Conservation (phyloP, 768 basidiomycete species). For the Coprinopsis marcescibilis region DNA sequence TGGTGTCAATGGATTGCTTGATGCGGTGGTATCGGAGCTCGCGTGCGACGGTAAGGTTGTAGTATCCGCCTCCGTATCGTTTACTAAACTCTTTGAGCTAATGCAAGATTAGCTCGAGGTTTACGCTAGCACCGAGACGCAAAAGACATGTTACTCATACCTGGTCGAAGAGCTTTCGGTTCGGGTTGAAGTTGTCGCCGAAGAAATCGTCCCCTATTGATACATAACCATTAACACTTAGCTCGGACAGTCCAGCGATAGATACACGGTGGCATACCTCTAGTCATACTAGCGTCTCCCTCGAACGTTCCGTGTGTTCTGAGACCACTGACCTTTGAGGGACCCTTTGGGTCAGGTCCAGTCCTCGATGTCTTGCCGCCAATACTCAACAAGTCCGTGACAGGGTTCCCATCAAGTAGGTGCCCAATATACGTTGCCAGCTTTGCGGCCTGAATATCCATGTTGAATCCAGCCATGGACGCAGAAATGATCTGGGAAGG, state of each 20-base stretch:
- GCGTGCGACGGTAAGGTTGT: conserved; percentile 14
- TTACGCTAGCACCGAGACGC: background rate
- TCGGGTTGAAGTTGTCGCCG: conserved; percentile 17
- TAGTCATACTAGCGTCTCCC: conserved; percentile 12
- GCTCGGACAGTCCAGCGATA: background rate
- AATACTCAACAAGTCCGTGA: conserved; percentile 16
- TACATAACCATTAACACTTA: no score
- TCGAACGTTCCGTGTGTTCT: conserved; percentile 15
- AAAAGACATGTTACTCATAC: conserved; percentile 6
- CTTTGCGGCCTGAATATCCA: conserved; percentile 13
- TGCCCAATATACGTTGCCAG: conserved; percentile 14
- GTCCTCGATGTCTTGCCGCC: conserved; percentile 14
- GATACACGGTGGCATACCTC: conserved; percentile 3
- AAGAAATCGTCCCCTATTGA: conserved; percentile 13
- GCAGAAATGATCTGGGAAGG: conserved; percentile 11
- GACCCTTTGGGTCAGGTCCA: conserved; percentile 13
- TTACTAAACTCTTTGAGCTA: conserved; percentile 15
- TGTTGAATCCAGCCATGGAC: conserved; percentile 14
- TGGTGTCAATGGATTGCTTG: conserved; percentile 15
- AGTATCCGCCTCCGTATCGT: conserved; percentile 15
- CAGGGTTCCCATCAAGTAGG: conserved; percentile 14
- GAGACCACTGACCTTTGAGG: conserved; percentile 15
- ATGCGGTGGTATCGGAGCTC: conserved; percentile 15
- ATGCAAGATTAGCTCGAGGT: no score
- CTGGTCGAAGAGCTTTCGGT: conserved; percentile 16